Evolutionary conservation across 1,139 yeast species (phyloP), one percentile per base, ranked within the genome.

Genomic region (Lodderomyces theae): DNA sequence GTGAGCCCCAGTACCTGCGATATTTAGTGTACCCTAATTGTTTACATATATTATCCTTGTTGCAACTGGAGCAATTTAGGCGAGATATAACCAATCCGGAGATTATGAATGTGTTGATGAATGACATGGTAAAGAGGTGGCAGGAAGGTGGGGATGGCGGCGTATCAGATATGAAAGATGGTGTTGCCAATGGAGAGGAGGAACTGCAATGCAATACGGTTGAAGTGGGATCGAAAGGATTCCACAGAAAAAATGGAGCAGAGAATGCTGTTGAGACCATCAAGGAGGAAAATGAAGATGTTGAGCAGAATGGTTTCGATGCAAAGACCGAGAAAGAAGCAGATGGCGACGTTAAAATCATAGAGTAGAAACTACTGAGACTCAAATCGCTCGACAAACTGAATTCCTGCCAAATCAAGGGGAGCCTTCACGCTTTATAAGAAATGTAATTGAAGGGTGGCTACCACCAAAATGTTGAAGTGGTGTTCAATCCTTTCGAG

Each of bases 41-140:
- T 54, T 64, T 84, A 36, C 87, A 82, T 51, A 72, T 84, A 37
- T 65, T 84, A 45, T 73, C 83, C 24, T 62, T 84, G 45, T 60
- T 82, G 18, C 79, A 79, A 48, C 69, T 69, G 25, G 79, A 77
- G 40, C 77, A 76, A 41, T 79, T 84, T 50, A 68, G 86, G 39
- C 69, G 57, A 48, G 77, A 69, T 51, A 78, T 74, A 12, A 70
- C 68, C 47, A 79, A 75, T 52, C 80, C 73, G 39, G 87, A 75
- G 57, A 77, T 72, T 51, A 79, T 70, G 64, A 80, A 74, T 49
- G 72, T 71, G 11, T 56, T 80, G 49, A 82, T 80, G 82, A 82
- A 82, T 51, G 90, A 83, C 54, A 84, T 84, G 92, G 88, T 82
- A 12, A 73, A 74, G 41, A 66, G 84, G 47, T 84, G 90, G 89